These are phyloP conservation scores for Penicillium verhagenii DNA, from an alignment of 495 filamentous ascomycete genomes.

Conservation along the genomic window DNA sequence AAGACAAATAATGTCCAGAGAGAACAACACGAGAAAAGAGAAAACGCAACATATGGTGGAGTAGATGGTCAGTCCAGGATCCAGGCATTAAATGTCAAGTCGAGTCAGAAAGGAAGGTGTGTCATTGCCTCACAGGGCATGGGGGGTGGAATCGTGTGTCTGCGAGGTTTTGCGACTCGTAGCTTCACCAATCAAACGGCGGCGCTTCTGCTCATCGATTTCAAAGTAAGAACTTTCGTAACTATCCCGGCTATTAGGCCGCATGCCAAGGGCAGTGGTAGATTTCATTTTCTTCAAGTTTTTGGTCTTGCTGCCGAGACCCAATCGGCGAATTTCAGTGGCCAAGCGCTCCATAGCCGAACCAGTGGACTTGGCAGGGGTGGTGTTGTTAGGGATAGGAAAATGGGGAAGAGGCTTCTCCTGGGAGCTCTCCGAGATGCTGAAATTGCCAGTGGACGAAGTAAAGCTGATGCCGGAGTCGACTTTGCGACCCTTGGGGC, in stretches of 20 bases:
- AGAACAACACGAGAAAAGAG: background rate
- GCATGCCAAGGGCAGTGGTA: slow-evolving; percentile 32
- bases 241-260: slow-evolving; percentile 25
- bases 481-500: slow-evolving; percentile 51
- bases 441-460: slow-evolving; percentile 35
- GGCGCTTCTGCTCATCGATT: slow-evolving; percentile 48
- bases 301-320: slow-evolving; percentile 32
- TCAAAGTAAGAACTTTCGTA: slow-evolving; percentile 43
- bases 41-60: slow-evolving; percentile 6
- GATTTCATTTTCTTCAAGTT: slow-evolving; percentile 53
- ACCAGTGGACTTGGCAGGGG: slow-evolving; percentile 32
- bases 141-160: background rate
- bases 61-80: slow-evolving; percentile 7
- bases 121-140: background rate
- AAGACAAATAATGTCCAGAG: slow-evolving; percentile 8
- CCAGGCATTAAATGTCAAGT: slow-evolving; percentile 4
- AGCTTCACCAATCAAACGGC: slow-evolving; percentile 50
- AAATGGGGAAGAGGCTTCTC: slow-evolving; percentile 51
- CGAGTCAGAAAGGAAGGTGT: background rate
- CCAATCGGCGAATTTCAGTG: slow-evolving; percentile 53
- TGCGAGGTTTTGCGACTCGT: slow-evolving; percentile 41
- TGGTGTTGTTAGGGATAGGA: slow-evolving; percentile 25
- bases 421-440: slow-evolving; percentile 17
- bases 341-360: slow-evolving; percentile 60
- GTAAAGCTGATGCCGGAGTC: slow-evolving; percentile 66